Conservation (phyloP, 192 early-diverging fungal species). For the Funneliformis geosporum region DNA sequence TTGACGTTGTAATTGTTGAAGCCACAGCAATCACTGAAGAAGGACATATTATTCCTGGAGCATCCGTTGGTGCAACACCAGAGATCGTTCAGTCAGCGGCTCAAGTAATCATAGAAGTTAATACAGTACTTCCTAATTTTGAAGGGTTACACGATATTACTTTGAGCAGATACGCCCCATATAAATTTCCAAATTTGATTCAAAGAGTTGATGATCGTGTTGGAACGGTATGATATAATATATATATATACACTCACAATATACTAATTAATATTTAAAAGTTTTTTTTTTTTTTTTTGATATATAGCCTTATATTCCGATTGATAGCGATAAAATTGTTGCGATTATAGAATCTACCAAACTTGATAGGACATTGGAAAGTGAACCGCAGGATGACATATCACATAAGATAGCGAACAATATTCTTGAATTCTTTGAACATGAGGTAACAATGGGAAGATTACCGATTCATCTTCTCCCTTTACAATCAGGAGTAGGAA, state of each 20-base stretch:
- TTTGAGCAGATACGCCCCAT: slow-evolving; percentile 35
- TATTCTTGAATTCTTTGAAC: slow-evolving; percentile 45
- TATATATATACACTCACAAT: background rate
- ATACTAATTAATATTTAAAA: background rate
- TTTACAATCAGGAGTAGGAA: slow-evolving; percentile 48
- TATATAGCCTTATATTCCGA: slow-evolving; percentile 40
- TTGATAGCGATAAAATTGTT: slow-evolving; percentile 43
- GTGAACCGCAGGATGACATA: slow-evolving; percentile 27
- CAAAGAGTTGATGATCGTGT: slow-evolving; percentile 44
- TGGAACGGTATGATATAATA: slow-evolving; percentile 29
- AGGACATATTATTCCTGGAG: slow-evolving; percentile 47
- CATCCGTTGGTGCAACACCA: slow-evolving; percentile 45
- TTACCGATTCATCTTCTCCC: slow-evolving; percentile 41
- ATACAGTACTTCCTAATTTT: slow-evolving; percentile 45
- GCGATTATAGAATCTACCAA: slow-evolving; percentile 42
- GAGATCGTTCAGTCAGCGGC: slow-evolving; percentile 47
- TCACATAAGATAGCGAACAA: slow-evolving; percentile 40
- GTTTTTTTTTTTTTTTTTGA: background rate
- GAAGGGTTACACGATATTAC: slow-evolving; percentile 49
- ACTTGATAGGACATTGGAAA: slow-evolving; percentile 36
- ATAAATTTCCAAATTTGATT: slow-evolving; percentile 46
- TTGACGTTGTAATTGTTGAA: slow-evolving; percentile 46
- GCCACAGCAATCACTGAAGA: slow-evolving; percentile 48
- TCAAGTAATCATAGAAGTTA: slow-evolving; percentile 48
- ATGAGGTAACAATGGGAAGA: slow-evolving; percentile 45